Percentiles rank a stretch among this genome's conserved stretches.
Conservation (phyloP, 2,329 filamentous ascomycete genomes). For the Aureobasidium sp. region DNA sequence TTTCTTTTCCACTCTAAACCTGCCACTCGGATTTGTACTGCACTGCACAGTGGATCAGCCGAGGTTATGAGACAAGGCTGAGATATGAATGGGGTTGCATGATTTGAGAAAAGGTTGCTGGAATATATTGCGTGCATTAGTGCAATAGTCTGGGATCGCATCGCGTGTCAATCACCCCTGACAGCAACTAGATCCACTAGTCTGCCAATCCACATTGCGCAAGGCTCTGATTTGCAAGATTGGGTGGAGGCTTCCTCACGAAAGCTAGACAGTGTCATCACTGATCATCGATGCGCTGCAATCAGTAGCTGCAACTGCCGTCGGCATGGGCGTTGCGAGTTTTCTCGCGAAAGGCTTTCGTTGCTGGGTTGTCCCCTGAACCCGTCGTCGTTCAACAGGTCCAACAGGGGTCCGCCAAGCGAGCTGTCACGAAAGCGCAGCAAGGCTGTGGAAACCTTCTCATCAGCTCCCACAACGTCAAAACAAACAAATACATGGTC, state of each 20-base stretch:
- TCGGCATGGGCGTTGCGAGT: not conserved
- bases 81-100: constrained; percentile 1
- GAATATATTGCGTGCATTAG: constrained; percentile 9
- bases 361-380: constrained; percentile 6
- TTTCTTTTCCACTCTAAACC: constrained; percentile 3
- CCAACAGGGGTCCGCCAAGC: constrained; percentile 11
- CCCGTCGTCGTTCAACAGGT: not conserved
- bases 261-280: not conserved
- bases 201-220: constrained; percentile 7
- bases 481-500: constrained; percentile 1
- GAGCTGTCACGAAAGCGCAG: not conserved
- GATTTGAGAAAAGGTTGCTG: constrained; percentile 6
- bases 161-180: constrained; percentile 1
- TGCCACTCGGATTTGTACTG: not conserved
- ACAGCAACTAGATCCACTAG: not conserved
- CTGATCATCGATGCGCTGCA: not conserved
- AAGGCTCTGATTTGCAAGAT: constrained; percentile 5
- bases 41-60: constrained; percentile 1
- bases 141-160: not conserved
- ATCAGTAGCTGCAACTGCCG: constrained; percentile 9
- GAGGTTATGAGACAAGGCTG: constrained; percentile 9
- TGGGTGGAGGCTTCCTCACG: not conserved
- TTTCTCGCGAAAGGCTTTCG: not conserved
- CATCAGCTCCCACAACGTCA: not conserved
- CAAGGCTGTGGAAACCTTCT: not conserved